Base-by-base conservation (phyloP, 1,284 basidiomycete genomes). In the Cutaneotrichosporon mucoides region DNA sequence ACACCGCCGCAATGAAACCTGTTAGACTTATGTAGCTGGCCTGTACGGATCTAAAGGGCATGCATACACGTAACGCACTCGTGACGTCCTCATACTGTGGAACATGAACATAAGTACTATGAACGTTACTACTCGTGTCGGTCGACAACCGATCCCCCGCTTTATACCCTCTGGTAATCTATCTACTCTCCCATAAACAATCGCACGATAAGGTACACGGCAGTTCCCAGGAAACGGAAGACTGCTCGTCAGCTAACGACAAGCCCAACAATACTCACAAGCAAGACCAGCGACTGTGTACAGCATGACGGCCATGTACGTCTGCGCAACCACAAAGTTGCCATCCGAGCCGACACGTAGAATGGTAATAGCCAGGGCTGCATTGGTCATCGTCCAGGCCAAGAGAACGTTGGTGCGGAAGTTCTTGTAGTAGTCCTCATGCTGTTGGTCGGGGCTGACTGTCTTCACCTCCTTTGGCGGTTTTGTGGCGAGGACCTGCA, bases 351-450 rank as follows among this genome's bases (percentile, higher is more conserved):
- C 44, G n/a, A 46, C 44, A 8, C 44, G 35, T 12, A 55, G 16
- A 53, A 93, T 87, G 50, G 81, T 83, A 34, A 88, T 88, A 5
- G 84, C 89, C 3, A 93, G 80, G 2, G 88, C 81, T 4, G 83
- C 89, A 76, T 94, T 94, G 45, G 86, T 85, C 70, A 95, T 77
- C 1, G 88, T 88, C 91, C 91, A 94, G 24, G 42, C 45, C 37
- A 64, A 48, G 2, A 64, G 55, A 10, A 86, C 81, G 63, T 94
- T 95, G 2, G 92, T 95, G 66, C 92, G 84, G 78, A 95, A 92
- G 37, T 83, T 85, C 70, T 79, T 79, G 75, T 94, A 95, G 75
- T 90, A 92, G 79, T 96, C 93, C 73, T 93, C 90, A 75, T 92
- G 88, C 66, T 84, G 79, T 34, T 88, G 89, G 64, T 82, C 79